Base-by-base conservation (phyloP, 768 basidiomycete genomes). In the Fibroporia radiculosa region DNA sequence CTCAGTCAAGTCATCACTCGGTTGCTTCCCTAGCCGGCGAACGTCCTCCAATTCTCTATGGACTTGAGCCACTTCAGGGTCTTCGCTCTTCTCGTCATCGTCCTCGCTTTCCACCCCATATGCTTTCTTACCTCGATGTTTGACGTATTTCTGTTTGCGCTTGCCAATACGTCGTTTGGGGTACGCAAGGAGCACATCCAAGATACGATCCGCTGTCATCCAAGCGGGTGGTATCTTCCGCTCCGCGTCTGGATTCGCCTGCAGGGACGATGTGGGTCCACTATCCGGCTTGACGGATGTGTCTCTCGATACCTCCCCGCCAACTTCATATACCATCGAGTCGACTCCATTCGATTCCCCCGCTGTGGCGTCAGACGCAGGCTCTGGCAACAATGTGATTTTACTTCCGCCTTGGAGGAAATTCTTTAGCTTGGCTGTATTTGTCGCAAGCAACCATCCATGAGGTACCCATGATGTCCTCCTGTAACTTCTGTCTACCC, bases 131-230 rank as follows among this genome's bases (percentile, higher is more conserved):
- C 32, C 38, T 58, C 63, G 53, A 37, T 52, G 55, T 55, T 62
- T 60, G 26, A 40, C 44, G 49, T 53, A 11, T 13, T 47, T 45
- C 48, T 53, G 46, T 47, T 61, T 61, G 52, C 45, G 39, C 56
- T 44, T 47, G 36, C 19, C 10, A 45, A 54, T 58, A 57, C 42
- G 49, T 40, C 55, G 51, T 36, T 56, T 41, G 14, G 78, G 72
- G 36, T 65, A 65, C 77, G 84, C 83, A 14, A 93, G 62, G 33
- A 78, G 64, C 19, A 93, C 67, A 53, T 96, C 90, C 26, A 99
- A 70, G 22, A 98, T 71, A n/a, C 93, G 82, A 56, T 95, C 93
- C n/a, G 91, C 71, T 0, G 84, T 90, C 62, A 81, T 84, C 95
- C 95, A 97, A 6, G 76, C 69, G 1, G 65, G 66, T 6, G 92